A percentile compares a stretch with the other conserved stretches of the same genome.
Conservation (phyloP, 2,329 filamentous ascomycete genomes). For the Fusarium mangiferae region DNA sequence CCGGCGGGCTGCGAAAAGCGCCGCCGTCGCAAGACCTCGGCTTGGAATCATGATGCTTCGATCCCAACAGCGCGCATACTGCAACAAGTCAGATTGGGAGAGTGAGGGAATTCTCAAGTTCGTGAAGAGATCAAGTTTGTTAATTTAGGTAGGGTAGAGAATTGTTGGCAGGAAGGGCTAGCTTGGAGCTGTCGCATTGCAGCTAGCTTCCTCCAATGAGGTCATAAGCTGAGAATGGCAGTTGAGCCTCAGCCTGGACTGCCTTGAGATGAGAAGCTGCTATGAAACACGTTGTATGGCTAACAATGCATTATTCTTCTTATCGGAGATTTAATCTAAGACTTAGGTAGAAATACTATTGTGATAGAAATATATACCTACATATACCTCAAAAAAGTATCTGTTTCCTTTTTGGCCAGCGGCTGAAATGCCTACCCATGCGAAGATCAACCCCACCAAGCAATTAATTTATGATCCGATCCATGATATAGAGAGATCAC, state of each 20-base stretch:
- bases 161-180: slow-evolving; percentile 4
- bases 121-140: background rate
- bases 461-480: background rate
- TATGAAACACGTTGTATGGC: background rate
- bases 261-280: background rate
- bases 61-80: slow-evolving; percentile 20
- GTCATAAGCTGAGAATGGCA: slow-evolving; percentile 6
- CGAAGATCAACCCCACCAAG: slow-evolving; percentile 28
- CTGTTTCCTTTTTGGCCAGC: too few species aligned
- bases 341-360: background rate
- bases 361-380: background rate
- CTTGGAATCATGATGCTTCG: slow-evolving; percentile 44
- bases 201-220: slow-evolving; percentile 20
- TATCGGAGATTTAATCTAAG: background rate
- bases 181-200: slow-evolving; percentile 12
- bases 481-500: background rate
- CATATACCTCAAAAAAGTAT: background rate
- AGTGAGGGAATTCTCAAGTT: background rate
- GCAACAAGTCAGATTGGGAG: background rate
- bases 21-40: slow-evolving; percentile 40
- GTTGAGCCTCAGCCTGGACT: background rate
- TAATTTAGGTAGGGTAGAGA: background rate
- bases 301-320: background rate
- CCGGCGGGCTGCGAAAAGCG: slow-evolving; percentile 40
- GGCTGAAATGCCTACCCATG: slow-evolving; percentile 1